Evolutionary conservation across 495 filamentous ascomycete genomes (phyloP).

Genomic region (Penicillium arizonense): DNA sequence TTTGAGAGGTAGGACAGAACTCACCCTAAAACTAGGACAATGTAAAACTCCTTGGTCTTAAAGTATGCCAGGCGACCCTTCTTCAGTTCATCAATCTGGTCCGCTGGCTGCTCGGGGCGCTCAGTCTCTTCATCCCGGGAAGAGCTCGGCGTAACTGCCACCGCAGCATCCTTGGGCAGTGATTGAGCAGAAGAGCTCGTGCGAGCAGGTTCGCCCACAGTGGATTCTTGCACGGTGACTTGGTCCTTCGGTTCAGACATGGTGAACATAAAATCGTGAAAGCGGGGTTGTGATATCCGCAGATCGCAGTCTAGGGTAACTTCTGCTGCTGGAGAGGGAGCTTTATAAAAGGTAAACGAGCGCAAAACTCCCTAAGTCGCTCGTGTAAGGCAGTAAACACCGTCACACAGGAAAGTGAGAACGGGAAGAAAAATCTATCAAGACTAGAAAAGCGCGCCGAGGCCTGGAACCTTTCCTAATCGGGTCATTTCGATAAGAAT

Average conservation of each 20-base stretch:
- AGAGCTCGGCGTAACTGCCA: constrained; percentile 17
- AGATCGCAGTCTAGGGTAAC: not conserved
- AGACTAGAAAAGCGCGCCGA: constrained; percentile 7
- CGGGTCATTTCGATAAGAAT: constrained; percentile 21
- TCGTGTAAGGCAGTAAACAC: constrained; percentile 28
- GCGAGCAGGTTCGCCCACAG: not conserved
- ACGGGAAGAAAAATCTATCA: constrained; percentile 2
- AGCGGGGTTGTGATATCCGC: constrained; percentile 5
- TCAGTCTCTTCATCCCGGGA: constrained; percentile 13
- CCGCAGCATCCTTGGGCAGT: constrained; percentile 23
- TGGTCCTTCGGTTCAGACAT: constrained; percentile 33
- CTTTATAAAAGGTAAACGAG: constrained; percentile 46
- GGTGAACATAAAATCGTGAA: constrained; percentile 1
- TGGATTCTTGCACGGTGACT: constrained; percentile 24
- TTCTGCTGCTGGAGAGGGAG: constrained; percentile 27
- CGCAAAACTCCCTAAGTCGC: constrained; percentile 63
- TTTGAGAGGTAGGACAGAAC: constrained; percentile 9
- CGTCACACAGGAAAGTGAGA: not conserved
- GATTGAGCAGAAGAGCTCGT: constrained; percentile 11
- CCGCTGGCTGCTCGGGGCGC: constrained; percentile 22
- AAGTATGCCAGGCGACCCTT: constrained; percentile 76
- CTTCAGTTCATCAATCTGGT: constrained; percentile 40
- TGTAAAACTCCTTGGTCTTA: constrained; percentile 81
- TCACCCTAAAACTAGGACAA: constrained; percentile 73
- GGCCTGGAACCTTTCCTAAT: constrained; percentile 29